A percentile compares a stretch with the other conserved stretches of the same genome.
Evolutionary conservation across 352 stramenopile species (phyloP).

Genomic region (Pythium grandisporangium): DNA sequence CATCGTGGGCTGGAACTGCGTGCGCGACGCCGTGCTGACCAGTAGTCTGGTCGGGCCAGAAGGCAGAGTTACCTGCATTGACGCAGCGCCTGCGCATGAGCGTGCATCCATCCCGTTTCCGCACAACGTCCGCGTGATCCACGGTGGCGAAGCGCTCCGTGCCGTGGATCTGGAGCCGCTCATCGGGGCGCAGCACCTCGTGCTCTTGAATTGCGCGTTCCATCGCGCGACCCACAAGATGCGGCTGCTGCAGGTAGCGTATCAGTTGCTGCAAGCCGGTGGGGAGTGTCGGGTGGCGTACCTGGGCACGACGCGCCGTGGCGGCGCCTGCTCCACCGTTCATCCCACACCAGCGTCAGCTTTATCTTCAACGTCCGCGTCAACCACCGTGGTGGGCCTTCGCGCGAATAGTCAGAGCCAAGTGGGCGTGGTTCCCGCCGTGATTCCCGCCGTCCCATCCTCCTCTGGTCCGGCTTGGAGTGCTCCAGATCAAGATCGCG

Average conservation of each 20-base stretch:
- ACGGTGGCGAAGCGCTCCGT: not conserved
- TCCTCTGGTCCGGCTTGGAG: too few species aligned
- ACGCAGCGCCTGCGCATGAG: conserved; percentile 14
- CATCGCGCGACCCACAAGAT: conserved; percentile 18
- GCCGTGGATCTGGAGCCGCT: not conserved
- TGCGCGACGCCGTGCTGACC: conserved; percentile 33
- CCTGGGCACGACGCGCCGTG: not conserved
- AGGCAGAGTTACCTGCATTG: conserved; percentile 34
- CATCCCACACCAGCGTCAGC: not conserved
- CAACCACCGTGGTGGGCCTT: too few species aligned
- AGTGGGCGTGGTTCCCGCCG: not conserved
- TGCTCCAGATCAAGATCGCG: too few species aligned
- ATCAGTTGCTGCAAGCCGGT: conserved; percentile 27
- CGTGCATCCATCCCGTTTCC: not conserved
- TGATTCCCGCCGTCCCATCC: not conserved
- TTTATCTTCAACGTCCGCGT: too few species aligned
- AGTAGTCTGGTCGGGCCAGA: conserved; percentile 22
- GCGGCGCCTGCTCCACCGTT: not conserved
- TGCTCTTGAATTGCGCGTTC: conserved; percentile 42
- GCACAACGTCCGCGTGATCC: conserved; percentile 21
- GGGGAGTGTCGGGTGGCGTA: conserved; percentile 31
- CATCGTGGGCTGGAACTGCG: conserved; percentile 29
- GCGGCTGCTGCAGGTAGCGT: conserved; percentile 19
- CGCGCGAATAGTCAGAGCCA: not conserved
- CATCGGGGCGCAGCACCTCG: conserved; percentile 10